Evolutionary conservation across 371 early-diverging fungal genomes (phyloP), one percentile per base, ranked within the genome.

Genomic region (Zychaea mexicana): DNA sequence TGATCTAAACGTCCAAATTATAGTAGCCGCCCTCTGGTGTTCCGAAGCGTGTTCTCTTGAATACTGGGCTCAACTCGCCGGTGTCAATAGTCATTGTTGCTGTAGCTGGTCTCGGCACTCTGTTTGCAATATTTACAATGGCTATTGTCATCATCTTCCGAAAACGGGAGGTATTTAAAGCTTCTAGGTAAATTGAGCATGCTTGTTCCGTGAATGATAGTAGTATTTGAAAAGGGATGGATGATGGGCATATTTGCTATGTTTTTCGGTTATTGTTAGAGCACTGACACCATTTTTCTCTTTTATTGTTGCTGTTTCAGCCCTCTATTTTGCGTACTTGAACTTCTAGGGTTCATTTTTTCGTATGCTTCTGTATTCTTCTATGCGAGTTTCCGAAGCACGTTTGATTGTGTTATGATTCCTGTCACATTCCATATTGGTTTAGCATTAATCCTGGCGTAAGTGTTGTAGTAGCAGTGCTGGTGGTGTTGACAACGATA

Each of bases 111-210:
- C 39, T 81, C n/a, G 81, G 85, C 22, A 68, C 81, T 24, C 31
- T 82, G 0, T 21, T 72, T 21, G 71, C 80, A 2, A 1, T 78
- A 8, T 24, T 56, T 19, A 82, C 72, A n/a, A 74, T 73, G 52
- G 13, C 72, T 2, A 42, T 81, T 42, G 85, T 84, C 2, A 26
- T 82, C 22, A 17, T 67, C 0, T 78, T 73, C 55, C 69, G 80
- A 8, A 82, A 82, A 22, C 71, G 72, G n/a, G 71, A 82, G 30
- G 77, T 82, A 2, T 80, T 84, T 56, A 81, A 82, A 57, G 79
- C 82, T 10, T 82, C 86, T 19, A 86, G 84, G 86, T 83, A 81
- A 24, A 21, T n/a, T n/a, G n/a, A n/a, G n/a, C n/a, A n/a, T n/a
- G 27, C 32, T 13, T 19, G 15, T 26, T 49, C 6, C 32, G 17